phyloP scores from a whole-genome alignment of 257 asterid genomes.

The Haberlea rhodopensis region DNA sequence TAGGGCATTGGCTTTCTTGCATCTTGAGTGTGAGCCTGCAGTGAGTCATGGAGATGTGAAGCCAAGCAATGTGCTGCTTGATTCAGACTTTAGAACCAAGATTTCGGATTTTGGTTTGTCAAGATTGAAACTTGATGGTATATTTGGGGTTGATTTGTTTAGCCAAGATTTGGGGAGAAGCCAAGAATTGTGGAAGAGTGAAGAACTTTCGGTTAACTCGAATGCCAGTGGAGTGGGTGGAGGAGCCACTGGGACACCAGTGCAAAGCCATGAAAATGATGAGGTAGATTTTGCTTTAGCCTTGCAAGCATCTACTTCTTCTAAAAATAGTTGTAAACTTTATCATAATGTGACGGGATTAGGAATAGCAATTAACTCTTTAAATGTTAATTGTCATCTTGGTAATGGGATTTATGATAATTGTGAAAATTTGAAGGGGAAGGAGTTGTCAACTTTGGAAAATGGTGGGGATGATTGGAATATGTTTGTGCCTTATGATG shows the following conservation, averaged over 20 bases:
- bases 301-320: constrained; percentile 76
- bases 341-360: constrained; percentile 52
- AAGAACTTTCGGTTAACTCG: constrained; percentile 68
- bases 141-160: constrained; percentile 70
- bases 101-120: constrained; percentile 97
- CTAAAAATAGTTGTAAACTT: constrained; percentile 46
- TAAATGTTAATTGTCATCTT: constrained; percentile 34
- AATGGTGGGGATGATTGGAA: constrained; percentile 47
- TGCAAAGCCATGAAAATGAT: constrained; percentile 58
- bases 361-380: constrained; percentile 40
- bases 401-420: constrained; percentile 38
- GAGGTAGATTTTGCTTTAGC: constrained; percentile 98
- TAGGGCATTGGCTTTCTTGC: constrained; percentile 78
- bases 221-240: constrained; percentile 38
- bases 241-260: constrained; percentile 53
- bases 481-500: constrained; percentile 47
- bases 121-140: constrained; percentile 75
- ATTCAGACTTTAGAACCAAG: constrained; percentile 69
- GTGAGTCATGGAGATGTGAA: constrained; percentile 97
- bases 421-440: constrained; percentile 50
- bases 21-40: constrained; percentile 89
- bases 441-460: constrained; percentile 37
- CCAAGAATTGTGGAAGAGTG: constrained; percentile 66
- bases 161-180: constrained; percentile 74
- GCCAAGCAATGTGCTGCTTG: constrained; percentile 95